Percentiles rank a stretch among this genome's conserved stretches.
These are phyloP conservation scores for Dillenia suffruticosa DNA, from an alignment of 164 flowering plant species.

Conservation along the genomic window DNA sequence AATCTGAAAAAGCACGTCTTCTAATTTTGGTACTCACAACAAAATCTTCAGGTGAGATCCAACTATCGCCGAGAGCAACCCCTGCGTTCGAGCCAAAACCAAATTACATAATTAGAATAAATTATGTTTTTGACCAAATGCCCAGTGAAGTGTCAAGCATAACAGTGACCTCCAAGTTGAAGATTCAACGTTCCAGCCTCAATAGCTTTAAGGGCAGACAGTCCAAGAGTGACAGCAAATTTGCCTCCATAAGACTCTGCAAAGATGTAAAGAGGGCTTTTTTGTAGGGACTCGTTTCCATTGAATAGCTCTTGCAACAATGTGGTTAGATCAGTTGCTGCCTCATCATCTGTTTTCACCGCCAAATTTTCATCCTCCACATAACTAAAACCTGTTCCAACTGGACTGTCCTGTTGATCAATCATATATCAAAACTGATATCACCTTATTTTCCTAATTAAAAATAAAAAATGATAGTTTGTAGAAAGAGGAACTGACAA, in stretches of 20 bases:
- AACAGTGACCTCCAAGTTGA: slow-evolving; percentile 15
- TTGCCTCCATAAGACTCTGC: too few species aligned
- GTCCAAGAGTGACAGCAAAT: too few species aligned
- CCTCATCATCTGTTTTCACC: neutral
- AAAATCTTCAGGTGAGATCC: slow-evolving; percentile 7
- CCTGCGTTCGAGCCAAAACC: neutral
- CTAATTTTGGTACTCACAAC: neutral
- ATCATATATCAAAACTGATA: too few species aligned
- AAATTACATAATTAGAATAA: neutral
- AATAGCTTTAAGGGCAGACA: too few species aligned
- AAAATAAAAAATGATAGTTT: neutral
- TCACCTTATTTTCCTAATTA: too few species aligned
- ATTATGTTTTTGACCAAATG: neutral
- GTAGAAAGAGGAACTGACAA: slow-evolving; percentile 18
- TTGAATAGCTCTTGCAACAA: slow-evolving; percentile 16
- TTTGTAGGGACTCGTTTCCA: slow-evolving; percentile 10
- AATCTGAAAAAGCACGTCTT: too few species aligned
- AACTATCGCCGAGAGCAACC: too few species aligned
- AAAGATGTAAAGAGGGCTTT: slow-evolving; percentile 18
- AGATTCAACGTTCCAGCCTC: slow-evolving; percentile 13
- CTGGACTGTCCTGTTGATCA: too few species aligned
- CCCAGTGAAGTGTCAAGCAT: neutral
- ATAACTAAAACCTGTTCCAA: too few species aligned
- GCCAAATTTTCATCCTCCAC: too few species aligned
- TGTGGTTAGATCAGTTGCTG: slow-evolving; percentile 20